Evolutionary conservation across 1,284 basidiomycete genomes (phyloP).

Genomic region (Cystobasidium pallidum): DNA sequence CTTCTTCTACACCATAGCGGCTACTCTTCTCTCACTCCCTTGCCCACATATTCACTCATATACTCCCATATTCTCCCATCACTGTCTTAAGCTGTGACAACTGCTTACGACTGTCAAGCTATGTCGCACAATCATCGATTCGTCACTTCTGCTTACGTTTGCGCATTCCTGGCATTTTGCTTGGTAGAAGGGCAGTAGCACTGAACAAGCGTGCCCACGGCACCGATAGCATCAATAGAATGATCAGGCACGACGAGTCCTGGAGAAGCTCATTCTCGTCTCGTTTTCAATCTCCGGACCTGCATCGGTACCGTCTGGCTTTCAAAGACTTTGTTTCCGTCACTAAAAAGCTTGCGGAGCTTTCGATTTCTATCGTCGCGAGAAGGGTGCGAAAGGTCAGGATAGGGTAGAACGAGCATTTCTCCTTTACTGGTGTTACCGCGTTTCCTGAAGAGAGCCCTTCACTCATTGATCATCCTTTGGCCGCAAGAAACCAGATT

Average conservation of each 20-base stretch:
- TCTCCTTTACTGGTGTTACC: too few relatives aligned
- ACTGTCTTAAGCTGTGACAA: too few relatives aligned
- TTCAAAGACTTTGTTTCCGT: conserved; percentile 2
- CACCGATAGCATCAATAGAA: conserved; percentile 9
- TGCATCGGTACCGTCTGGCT: background rate
- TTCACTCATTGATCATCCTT: too few relatives aligned
- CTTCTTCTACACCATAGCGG: background rate
- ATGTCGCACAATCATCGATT: too few relatives aligned
- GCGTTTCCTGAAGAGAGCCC: too few relatives aligned
- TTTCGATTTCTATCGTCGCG: background rate
- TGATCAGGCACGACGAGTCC: conserved; percentile 6
- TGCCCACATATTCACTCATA: background rate
- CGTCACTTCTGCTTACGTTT: conserved; percentile 14
- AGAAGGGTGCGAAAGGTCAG: background rate
- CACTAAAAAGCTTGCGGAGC: background rate
- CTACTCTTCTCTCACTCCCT: conserved; percentile 16
- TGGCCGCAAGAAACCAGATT: too few relatives aligned
- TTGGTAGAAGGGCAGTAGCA: conserved; percentile 8
- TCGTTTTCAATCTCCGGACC: conserved; percentile 11
- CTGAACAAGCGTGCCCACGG: conserved; percentile 11
- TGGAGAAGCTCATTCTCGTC: conserved; percentile 5
- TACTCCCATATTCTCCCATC: too few relatives aligned
- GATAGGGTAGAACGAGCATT: background rate
- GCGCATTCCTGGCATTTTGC: conserved; percentile 3
- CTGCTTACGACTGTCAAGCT: too few relatives aligned